These are phyloP conservation scores for Solanum chacoense DNA, from an alignment of 305 asterid genomes.

Conservation along the genomic window DNA sequence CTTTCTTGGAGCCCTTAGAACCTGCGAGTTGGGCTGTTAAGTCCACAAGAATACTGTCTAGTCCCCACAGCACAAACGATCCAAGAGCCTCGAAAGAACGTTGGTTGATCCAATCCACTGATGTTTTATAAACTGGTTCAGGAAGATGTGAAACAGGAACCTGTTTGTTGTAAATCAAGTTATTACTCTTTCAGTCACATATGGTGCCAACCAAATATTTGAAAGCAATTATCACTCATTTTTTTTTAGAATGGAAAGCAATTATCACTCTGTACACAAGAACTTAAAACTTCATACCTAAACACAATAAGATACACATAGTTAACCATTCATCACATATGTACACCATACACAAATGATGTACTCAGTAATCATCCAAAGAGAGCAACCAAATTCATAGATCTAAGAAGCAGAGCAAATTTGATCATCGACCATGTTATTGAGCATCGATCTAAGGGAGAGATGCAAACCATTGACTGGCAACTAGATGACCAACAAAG, in stretches of 20 bases:
- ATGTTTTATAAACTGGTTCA: constrained; percentile 57
- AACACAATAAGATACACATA: background rate
- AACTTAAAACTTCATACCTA: background rate
- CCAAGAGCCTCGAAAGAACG: constrained; percentile 56
- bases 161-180: constrained; percentile 24
- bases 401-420: background rate
- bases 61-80: constrained; percentile 59
- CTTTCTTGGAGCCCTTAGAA: constrained; percentile 60
- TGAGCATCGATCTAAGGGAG: background rate
- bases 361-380: background rate
- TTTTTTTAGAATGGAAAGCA: background rate
- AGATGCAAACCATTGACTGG: background rate
- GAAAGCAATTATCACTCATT: background rate
- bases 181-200: background rate
- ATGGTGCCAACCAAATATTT: background rate
- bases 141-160: constrained; percentile 61
- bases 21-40: constrained; percentile 42
- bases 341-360: background rate
- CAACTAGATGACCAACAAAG: background rate
- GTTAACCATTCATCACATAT: background rate
- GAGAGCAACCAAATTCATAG: background rate
- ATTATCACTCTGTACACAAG: background rate
- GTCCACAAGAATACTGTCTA: constrained; percentile 64
- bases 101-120: constrained; percentile 75
- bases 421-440: background rate